phyloP scores from a whole-genome alignment of 2,329 filamentous ascomycete species.

The Phialocephala sp. region DNA sequence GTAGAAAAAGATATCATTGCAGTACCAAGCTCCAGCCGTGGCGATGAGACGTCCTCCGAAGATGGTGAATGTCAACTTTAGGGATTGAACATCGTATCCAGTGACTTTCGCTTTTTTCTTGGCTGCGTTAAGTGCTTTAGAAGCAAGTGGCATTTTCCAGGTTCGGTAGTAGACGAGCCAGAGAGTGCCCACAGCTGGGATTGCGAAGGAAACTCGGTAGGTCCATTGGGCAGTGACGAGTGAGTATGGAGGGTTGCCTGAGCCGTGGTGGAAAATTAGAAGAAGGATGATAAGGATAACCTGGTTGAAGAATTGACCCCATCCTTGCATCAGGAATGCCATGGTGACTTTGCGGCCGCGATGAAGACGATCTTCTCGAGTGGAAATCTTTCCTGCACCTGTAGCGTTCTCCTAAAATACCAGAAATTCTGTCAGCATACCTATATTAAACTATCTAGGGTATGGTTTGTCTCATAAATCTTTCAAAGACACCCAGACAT shows the following conservation, averaged over 20 bases:
- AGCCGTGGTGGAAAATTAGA: slow-evolving; percentile 78
- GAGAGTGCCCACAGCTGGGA: slow-evolving; percentile 87
- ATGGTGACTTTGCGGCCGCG: slow-evolving; percentile 94
- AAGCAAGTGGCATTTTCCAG: slow-evolving; percentile 91
- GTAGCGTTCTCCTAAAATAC: slow-evolving; percentile 68
- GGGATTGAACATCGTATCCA: slow-evolving; percentile 85
- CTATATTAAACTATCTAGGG: not conserved
- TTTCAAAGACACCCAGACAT: no score
- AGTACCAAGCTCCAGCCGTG: slow-evolving; percentile 89
- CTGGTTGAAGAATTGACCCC: slow-evolving; percentile 97
- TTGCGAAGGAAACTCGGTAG: slow-evolving; percentile 89
- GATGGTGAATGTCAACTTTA: slow-evolving; percentile 77
- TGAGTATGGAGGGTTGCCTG: slow-evolving; percentile 71
- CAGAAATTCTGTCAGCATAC: not conserved
- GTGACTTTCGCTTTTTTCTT: slow-evolving; percentile 90
- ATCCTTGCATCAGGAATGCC: slow-evolving; percentile 97
- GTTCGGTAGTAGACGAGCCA: slow-evolving; percentile 97
- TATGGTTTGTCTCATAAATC: not conserved
- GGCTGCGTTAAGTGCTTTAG: slow-evolving; percentile 78
- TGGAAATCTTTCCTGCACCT: slow-evolving; percentile 85
- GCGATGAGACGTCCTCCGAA: slow-evolving; percentile 88
- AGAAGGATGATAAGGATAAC: slow-evolving; percentile 84
- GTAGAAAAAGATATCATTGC: slow-evolving; percentile 99
- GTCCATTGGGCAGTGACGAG: slow-evolving; percentile 82
- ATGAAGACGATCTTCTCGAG: slow-evolving; percentile 90